A percentile compares a stretch with the other conserved stretches of the same genome.
These are phyloP conservation scores for Phialemonium atrogriseum DNA, from an alignment of 2,329 filamentous ascomycete genomes.

Conservation along the genomic window DNA sequence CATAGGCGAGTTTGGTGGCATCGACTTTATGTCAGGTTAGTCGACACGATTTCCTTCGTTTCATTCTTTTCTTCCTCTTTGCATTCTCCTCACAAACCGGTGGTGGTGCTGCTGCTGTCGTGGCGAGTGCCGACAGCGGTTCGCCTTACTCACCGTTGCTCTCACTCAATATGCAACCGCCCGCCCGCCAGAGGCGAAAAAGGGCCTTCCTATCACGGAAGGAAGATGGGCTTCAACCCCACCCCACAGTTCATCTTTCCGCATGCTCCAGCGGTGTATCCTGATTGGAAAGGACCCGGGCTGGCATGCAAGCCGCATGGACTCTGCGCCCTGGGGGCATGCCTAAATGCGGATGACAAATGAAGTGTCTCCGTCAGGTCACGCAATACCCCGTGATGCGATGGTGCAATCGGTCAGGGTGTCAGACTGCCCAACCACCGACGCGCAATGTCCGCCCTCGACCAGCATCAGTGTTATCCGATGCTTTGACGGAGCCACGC, in stretches of 20 bases:
- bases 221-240: slow-evolving; percentile 1
- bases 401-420: slow-evolving; percentile 12
- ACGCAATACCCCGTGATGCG: slow-evolving; percentile 53
- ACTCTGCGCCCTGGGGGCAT: slow-evolving; percentile 13
- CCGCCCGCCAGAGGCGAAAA: too few relatives aligned
- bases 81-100: not conserved
- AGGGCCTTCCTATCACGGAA: too few relatives aligned
- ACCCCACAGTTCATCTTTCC: not conserved
- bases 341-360: slow-evolving; percentile 31
- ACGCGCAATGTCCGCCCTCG: slow-evolving; percentile 11
- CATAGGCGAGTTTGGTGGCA: slow-evolving; percentile 35
- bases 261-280: slow-evolving; percentile 4
- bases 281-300: slow-evolving; percentile 20
- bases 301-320: slow-evolving; percentile 12
- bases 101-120: slow-evolving; percentile 1
- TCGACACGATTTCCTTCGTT: slow-evolving; percentile 11
- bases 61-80: slow-evolving; percentile 4
- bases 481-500: too few relatives aligned
- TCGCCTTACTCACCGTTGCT: too few relatives aligned
- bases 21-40: slow-evolving; percentile 46
- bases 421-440: not conserved
- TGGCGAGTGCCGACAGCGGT: too few relatives aligned
- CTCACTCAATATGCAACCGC: too few relatives aligned
- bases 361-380: slow-evolving; percentile 34
- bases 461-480: too few relatives aligned